Base-by-base conservation (phyloP, 495 filamentous ascomycete species). In the Trichoderma virens region DNA sequence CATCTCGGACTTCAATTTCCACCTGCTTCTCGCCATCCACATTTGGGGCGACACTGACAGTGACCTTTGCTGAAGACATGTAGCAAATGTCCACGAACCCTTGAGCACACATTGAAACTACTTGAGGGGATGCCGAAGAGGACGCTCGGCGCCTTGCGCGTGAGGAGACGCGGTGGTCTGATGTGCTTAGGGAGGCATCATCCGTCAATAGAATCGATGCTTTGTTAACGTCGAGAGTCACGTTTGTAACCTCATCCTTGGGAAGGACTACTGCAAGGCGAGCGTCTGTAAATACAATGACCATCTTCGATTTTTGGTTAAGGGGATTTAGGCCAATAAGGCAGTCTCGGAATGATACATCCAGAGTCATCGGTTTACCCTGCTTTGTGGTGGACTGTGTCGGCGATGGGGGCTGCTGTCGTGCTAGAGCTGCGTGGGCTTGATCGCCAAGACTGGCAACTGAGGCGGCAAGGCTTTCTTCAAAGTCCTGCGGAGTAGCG, bases 71-170 rank as follows among this genome's bases (percentile, higher is more conserved):
- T 6, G 91, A 84, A 13, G 92, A 96, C 47, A 98, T 88, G 31
- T 86, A 88, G 61, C 89, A 88, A 27, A 99, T 85, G 54, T 88
- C 86, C 27, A 96, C 92, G 71, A 86, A 99, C 0, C 95, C 95
- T 65, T 79, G 77, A 1, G 80, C 72, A 62, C 87, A 86, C 14
- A 97, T 79, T 25, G 85, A 81, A 6, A 82, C 76, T 23, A 90
- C 79, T 64, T 94, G 90, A 47, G 73, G 79, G 41, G 83, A 82
- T 16, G 84, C 79, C 3, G 75, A 69, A 60, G 77, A 76, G 9
- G 79, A 77, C 3, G 80, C 78, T 8, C 73, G 76, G 4, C 81
- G 77, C 65, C 77, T 81, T 56, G 51, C 8, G 18, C 70, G 64
- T 8, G 69, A 63, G 8, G 71, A 68, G 6, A 75, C 70, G 2